Conservation (phyloP, 345 rosid genomes). For the Mangifera indica region DNA sequence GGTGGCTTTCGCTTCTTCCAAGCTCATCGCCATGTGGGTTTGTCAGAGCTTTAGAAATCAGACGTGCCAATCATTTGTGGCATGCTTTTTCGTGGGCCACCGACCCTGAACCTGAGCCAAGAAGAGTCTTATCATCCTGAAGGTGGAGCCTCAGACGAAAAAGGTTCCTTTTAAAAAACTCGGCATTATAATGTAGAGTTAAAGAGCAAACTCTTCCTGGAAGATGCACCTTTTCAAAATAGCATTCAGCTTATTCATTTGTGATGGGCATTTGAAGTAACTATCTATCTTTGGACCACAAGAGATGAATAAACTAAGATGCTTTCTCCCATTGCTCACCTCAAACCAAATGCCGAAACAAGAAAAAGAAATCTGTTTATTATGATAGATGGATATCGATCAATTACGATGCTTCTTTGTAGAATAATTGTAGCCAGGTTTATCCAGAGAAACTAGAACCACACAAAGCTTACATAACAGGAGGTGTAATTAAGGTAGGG, state of each 20-base stretch:
- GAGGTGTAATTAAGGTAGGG: not conserved
- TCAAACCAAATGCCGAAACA: not conserved
- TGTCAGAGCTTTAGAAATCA: constrained; percentile 3
- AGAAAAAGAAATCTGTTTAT: not conserved
- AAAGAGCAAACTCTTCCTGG: not conserved
- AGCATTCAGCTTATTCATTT: not conserved
- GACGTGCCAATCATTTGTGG: constrained; percentile 11
- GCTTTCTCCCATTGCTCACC: not conserved
- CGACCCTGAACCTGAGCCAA: not conserved
- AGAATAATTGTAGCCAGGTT: not conserved
- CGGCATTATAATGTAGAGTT: no score
- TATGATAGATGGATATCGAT: not conserved
- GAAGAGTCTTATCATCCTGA: not conserved
- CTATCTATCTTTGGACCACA: constrained; percentile 1
- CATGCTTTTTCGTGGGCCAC: constrained; percentile 1
- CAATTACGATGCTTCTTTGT: not conserved
- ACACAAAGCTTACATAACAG: not conserved
- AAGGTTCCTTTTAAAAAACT: no score
- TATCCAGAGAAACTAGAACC: not conserved
- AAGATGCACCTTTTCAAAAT: not conserved
- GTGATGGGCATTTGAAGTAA: not conserved
- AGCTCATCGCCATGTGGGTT: constrained; percentile 4
- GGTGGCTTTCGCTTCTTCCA: not conserved
- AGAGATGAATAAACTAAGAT: not conserved
- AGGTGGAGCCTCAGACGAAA: not conserved